A percentile compares a stretch with the other conserved stretches of the same genome.
phyloP scores from a whole-genome alignment of 2,329 filamentous ascomycete species.

The Neonectria hederae region DNA sequence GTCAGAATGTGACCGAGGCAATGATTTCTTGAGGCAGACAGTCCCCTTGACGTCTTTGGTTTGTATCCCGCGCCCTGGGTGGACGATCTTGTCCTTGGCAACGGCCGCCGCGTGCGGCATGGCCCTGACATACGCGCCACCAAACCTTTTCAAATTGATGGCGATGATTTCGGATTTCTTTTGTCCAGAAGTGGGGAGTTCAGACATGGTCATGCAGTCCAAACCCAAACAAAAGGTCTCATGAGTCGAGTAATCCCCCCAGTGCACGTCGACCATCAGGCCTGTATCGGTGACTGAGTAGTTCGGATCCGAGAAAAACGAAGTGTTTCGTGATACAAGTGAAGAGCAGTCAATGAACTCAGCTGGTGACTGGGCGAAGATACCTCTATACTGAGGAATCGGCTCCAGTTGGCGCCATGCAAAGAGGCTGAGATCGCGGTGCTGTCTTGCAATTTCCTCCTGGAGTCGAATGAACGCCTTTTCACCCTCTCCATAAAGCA shows the following conservation, averaged over 20 bases:
- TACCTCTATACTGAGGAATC: conserved; percentile 6
- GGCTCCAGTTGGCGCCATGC: conserved; percentile 10
- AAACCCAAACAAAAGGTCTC: background rate
- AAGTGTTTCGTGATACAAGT: background rate
- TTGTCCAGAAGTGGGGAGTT: background rate
- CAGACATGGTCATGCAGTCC: background rate
- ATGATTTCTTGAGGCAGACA: background rate
- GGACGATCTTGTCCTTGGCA: background rate
- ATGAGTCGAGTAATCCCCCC: background rate
- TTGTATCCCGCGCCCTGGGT: background rate
- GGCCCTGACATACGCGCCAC: conserved; percentile 2
- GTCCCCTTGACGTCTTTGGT: background rate
- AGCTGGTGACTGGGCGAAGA: background rate
- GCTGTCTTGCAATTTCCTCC: conserved; percentile 16
- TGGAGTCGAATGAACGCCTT: conserved; percentile 20
- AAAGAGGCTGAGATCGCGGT: conserved; percentile 16
- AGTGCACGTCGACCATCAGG: background rate
- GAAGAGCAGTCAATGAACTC: conserved; percentile 8
- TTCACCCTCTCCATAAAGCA: conserved; percentile 10
- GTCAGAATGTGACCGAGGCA: conserved; percentile 1
- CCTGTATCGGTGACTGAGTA: conserved; percentile 4
- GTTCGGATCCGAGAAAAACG: conserved; percentile 8
- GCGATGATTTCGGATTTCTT: background rate
- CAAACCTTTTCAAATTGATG: conserved; percentile 7
- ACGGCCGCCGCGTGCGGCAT: background rate